Conservation (phyloP, 345 rosid species). For the Theobroma cacao region DNA sequence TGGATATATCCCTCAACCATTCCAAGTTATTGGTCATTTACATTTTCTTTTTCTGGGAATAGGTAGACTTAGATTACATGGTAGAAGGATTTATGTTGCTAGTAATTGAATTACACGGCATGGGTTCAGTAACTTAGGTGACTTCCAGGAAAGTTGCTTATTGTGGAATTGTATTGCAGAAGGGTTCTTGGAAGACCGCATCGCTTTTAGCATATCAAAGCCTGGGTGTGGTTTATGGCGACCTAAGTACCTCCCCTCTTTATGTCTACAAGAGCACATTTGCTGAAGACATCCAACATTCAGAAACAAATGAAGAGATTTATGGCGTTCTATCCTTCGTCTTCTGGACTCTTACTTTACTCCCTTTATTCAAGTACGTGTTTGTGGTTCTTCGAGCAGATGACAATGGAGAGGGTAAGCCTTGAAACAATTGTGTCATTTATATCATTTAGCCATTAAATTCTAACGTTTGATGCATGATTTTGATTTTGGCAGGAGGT, state of each 20-base stretch:
- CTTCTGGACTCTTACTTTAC: slow-evolving; percentile 97
- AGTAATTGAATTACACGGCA: not conserved
- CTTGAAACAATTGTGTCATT: not conserved
- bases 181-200: slow-evolving; percentile 84
- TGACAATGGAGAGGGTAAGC: slow-evolving; percentile 95
- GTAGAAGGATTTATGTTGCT: not conserved
- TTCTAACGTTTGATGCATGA: slow-evolving; percentile 8
- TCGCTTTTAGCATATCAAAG: slow-evolving; percentile 92
- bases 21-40: not conserved
- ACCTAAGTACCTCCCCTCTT: slow-evolving; percentile 90
- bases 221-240: slow-evolving; percentile 98
- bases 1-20: not conserved
- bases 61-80: not conserved
- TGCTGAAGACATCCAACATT: slow-evolving; percentile 93
- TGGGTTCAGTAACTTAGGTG: not conserved
- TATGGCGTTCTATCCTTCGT: slow-evolving; percentile 90
- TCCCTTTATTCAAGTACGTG: slow-evolving; percentile 90
- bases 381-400: slow-evolving; percentile 95
- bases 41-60: not conserved
- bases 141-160: slow-evolving; percentile 2
- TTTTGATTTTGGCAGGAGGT: slow-evolving; percentile 57
- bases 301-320: slow-evolving; percentile 93
- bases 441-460: not conserved
- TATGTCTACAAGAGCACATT: slow-evolving; percentile 95
- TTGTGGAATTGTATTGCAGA: slow-evolving; percentile 34